A percentile compares a stretch with the other conserved stretches of the same genome.
Evolutionary conservation across 225 moss, liverwort and hornwort species (phyloP).

Genomic region (Marchantia paleacea): DNA sequence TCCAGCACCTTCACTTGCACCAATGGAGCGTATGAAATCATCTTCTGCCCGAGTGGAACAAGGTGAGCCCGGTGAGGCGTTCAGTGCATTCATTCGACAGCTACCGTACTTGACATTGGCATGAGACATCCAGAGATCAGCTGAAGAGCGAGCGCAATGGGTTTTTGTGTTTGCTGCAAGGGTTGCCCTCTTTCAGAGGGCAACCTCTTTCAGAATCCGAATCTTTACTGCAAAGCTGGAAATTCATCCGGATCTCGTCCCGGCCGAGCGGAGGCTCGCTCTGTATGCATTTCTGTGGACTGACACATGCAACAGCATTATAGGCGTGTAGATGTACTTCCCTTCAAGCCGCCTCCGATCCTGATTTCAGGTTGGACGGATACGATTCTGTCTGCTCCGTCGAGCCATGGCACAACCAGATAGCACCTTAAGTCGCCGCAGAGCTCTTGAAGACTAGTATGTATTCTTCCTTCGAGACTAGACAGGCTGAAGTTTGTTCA

Average conservation of each 20-base stretch:
- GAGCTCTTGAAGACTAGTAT: too few species aligned
- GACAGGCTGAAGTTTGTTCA: too few species aligned
- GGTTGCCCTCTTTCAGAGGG: too few species aligned
- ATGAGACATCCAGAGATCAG: neutral
- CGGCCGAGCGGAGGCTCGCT: neutral
- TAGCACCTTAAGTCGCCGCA: too few species aligned
- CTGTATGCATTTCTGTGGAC: neutral
- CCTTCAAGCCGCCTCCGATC: neutral
- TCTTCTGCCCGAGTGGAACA: constrained; percentile 62
- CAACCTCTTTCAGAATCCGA: too few species aligned
- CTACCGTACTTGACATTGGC: too few species aligned
- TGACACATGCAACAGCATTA: neutral
- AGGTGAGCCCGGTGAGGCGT: constrained; percentile 25
- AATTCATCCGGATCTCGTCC: too few species aligned
- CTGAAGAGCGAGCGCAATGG: neutral
- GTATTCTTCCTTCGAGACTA: too few species aligned
- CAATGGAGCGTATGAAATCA: constrained; percentile 44
- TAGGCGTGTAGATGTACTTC: neutral
- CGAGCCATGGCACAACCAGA: too few species aligned
- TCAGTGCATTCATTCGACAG: neutral
- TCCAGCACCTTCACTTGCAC: constrained; percentile 79
- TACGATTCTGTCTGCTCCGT: too few species aligned
- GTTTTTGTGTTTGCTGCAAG: neutral
- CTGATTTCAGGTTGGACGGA: neutral
- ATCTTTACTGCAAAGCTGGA: too few species aligned